Conservation (phyloP, 306 rosid species). For the Cicer cuneatum region DNA sequence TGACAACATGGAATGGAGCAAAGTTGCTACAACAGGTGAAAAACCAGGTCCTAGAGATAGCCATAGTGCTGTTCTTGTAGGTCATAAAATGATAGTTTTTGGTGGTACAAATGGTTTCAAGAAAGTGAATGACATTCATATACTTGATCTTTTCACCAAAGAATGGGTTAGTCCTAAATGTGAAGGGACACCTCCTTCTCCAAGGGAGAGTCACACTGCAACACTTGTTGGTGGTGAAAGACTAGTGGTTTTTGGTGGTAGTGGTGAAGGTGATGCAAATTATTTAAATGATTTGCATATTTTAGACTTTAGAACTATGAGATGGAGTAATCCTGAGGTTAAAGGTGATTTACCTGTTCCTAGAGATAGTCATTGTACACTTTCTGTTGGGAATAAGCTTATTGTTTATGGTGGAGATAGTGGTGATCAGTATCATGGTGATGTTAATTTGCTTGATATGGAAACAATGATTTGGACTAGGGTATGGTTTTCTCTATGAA, state of each 20-base stretch:
- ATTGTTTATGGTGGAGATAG: constrained; percentile 92
- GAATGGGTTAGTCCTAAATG: constrained; percentile 80
- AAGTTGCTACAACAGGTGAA: constrained; percentile 65
- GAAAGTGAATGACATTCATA: constrained; percentile 84
- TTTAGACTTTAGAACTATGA: constrained; percentile 75
- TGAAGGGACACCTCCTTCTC: constrained; percentile 79
- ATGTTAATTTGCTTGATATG: constrained; percentile 78
- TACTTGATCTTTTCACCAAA: constrained; percentile 69
- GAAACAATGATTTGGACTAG: constrained; percentile 85
- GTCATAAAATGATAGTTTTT: constrained; percentile 78
- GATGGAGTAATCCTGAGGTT: constrained; percentile 72
- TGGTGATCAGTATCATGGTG: constrained; percentile 86
- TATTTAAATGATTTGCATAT: constrained; percentile 87
- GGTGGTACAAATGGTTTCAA: constrained; percentile 94
- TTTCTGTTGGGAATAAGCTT: constrained; percentile 78
- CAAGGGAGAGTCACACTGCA: constrained; percentile 91
- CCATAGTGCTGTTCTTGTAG: constrained; percentile 77
- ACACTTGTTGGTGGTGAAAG: constrained; percentile 73
- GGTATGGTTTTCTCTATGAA: constrained; percentile 51
- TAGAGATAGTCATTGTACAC: constrained; percentile 84
- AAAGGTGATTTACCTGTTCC: constrained; percentile 86
- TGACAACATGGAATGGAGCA: constrained; percentile 80
- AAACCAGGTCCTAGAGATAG: constrained; percentile 97
- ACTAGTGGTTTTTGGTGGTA: constrained; percentile 87
- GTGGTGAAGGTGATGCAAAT: constrained; percentile 91